Conservation (phyloP, 805 yeast genomes). For the Pichia exigua region DNA sequence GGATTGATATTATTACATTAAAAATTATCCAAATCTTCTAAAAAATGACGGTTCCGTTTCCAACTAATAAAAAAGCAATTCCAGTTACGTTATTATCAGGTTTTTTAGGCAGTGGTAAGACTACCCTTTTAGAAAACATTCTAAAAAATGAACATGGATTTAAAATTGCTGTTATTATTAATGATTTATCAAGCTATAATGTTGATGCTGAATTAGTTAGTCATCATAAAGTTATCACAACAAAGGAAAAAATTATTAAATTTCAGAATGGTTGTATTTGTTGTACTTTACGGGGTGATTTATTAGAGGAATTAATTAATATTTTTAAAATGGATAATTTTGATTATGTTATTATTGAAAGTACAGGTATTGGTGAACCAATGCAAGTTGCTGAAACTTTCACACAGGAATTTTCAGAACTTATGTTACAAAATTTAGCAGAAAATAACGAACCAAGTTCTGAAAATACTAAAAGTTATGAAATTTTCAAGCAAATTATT, state of each 20-base stretch:
- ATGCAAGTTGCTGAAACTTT: conserved; percentile 46
- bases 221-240: conserved; percentile 33
- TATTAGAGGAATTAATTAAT: conserved; percentile 34
- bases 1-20: background rate
- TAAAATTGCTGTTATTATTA: conserved; percentile 39
- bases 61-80: conserved; percentile 22
- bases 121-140: conserved; percentile 38
- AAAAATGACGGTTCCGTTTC: background rate
- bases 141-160: conserved; percentile 33
- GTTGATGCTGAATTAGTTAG: conserved; percentile 36
- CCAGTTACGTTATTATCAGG: conserved; percentile 42
- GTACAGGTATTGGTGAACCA: conserved; percentile 42
- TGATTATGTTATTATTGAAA: conserved; percentile 38
- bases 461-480: conserved; percentile 6
- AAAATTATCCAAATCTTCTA: no score
- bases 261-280: conserved; percentile 43
- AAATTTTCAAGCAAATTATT: conserved; percentile 22
- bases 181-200: conserved; percentile 36
- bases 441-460: conserved; percentile 3
- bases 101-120: conserved; percentile 40
- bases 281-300: conserved; percentile 40
- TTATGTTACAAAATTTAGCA: conserved; percentile 19
- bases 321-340: conserved; percentile 30
- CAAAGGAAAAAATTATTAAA: conserved; percentile 37
- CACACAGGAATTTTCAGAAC: conserved; percentile 33